phyloP scores from a whole-genome alignment of 1,284 basidiomycete species.

The Ceratobasidium papillatum region DNA sequence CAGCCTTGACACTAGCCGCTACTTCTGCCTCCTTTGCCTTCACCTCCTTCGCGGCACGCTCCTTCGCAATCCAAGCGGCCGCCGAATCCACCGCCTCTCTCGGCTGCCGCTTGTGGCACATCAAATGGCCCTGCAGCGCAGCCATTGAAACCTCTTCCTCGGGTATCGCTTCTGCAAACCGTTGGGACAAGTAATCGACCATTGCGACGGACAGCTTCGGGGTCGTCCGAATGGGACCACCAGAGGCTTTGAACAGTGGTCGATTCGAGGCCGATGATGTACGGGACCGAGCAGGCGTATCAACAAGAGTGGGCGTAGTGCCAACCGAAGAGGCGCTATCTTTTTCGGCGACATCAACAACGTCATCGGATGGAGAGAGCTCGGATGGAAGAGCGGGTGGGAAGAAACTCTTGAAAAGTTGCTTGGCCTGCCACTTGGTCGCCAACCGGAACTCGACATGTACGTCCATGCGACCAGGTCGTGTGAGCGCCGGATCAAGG shows the following conservation, averaged over 20 bases:
- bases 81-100: slow-evolving; percentile 62
- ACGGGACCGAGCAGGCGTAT: slow-evolving; percentile 25
- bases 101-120: slow-evolving; percentile 72
- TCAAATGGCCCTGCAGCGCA: slow-evolving; percentile 75
- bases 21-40: slow-evolving; percentile 44
- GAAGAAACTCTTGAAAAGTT: slow-evolving; percentile 74
- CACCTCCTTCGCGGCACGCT: slow-evolving; percentile 48
- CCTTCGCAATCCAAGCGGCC: slow-evolving; percentile 59
- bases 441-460: slow-evolving; percentile 77
- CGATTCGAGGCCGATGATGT: neutral
- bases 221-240: slow-evolving; percentile 46
- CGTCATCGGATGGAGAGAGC: slow-evolving; percentile 37
- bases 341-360: slow-evolving; percentile 43
- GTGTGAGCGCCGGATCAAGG: slow-evolving; percentile 74
- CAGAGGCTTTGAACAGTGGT: slow-evolving; percentile 2
- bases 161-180: slow-evolving; percentile 68
- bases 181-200: slow-evolving; percentile 59
- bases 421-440: slow-evolving; percentile 68
- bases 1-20: neutral
- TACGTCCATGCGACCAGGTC: slow-evolving; percentile 83
- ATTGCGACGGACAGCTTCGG: slow-evolving; percentile 52
- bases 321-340: slow-evolving; percentile 20
- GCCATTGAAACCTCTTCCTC: slow-evolving; percentile 77
- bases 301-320: slow-evolving; percentile 2
- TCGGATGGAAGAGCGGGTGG: slow-evolving; percentile 47